A percentile compares a stretch with the other conserved stretches of the same genome.
phyloP scores from a whole-genome alignment of 2,329 filamentous ascomycete species.

The Zymoseptoria pseudotritici region DNA sequence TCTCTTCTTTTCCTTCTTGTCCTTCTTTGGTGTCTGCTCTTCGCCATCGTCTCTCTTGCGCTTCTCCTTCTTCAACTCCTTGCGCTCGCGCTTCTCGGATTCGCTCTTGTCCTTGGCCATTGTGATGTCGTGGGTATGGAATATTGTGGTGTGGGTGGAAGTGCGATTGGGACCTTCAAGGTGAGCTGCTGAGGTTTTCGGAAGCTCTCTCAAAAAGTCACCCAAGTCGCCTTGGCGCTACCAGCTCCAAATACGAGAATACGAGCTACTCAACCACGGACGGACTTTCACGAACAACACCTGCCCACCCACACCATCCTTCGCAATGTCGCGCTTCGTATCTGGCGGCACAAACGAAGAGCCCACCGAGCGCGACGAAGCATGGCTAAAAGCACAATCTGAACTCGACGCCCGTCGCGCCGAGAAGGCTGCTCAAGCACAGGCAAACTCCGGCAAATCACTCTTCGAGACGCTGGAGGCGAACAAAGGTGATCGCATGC shows the following conservation, averaged over 20 bases:
- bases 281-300: too few relatives aligned
- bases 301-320: neutral
- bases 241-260: neutral
- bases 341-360: slow-evolving; percentile 45
- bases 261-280: too few relatives aligned
- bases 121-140: slow-evolving; percentile 7
- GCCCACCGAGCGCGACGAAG: slow-evolving; percentile 42
- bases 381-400: slow-evolving; percentile 59
- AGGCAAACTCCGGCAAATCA: slow-evolving; percentile 49
- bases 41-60: neutral
- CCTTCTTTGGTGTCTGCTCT: slow-evolving; percentile 27
- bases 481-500: slow-evolving; percentile 80
- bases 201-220: neutral
- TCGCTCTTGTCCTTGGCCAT: slow-evolving; percentile 34
- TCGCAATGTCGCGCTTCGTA: slow-evolving; percentile 44
- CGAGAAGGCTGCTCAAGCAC: slow-evolving; percentile 46
- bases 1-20: slow-evolving; percentile 53
- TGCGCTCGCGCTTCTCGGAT: slow-evolving; percentile 22
- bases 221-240: neutral
- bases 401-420: slow-evolving; percentile 51
- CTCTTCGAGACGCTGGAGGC: slow-evolving; percentile 71
- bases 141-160: neutral
- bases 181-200: neutral
- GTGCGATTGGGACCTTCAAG: neutral
- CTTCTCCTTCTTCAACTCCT: slow-evolving; percentile 50